phyloP scores from a whole-genome alignment of 176 grass and related monocot genomes.

The Eremochloa ophiuroides region DNA sequence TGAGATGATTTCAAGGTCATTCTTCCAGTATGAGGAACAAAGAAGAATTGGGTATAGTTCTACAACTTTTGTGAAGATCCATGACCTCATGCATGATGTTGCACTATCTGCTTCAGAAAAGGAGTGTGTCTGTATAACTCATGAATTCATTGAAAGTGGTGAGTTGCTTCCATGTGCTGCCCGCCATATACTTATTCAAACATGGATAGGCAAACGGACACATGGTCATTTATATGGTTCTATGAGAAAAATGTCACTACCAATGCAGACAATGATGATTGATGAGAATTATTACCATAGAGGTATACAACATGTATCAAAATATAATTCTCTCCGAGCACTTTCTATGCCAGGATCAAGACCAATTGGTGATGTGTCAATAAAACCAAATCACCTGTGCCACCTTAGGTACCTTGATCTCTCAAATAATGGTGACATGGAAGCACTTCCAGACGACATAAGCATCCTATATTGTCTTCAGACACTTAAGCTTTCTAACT shows the following conservation, averaged over 20 bases:
- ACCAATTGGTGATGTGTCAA: accelerated
- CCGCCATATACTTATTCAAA: not conserved
- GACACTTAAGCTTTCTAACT: not conserved
- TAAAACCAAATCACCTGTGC: slow-evolving; percentile 1
- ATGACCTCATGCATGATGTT: not conserved
- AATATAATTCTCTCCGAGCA: not conserved
- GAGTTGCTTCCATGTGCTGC: not conserved
- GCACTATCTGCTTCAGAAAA: not conserved
- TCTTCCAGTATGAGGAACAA: not conserved
- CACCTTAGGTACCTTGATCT: slow-evolving; percentile 21
- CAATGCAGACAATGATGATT: not conserved
- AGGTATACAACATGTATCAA: not conserved
- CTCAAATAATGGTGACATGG: accelerated
- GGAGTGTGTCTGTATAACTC: not conserved
- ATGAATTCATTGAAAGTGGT: not conserved
- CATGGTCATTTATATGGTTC: not conserved
- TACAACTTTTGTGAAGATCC: not conserved
- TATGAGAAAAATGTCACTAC: not conserved
- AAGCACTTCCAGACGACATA: not conserved
- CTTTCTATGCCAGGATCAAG: not conserved
- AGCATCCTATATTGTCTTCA: not conserved
- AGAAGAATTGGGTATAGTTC: not conserved
- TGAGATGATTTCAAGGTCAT: not conserved
- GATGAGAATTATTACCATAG: accelerated
- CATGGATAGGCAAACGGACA: not conserved